phyloP scores from a whole-genome alignment of 1,139 yeast species.

The Diutina sp. region DNA sequence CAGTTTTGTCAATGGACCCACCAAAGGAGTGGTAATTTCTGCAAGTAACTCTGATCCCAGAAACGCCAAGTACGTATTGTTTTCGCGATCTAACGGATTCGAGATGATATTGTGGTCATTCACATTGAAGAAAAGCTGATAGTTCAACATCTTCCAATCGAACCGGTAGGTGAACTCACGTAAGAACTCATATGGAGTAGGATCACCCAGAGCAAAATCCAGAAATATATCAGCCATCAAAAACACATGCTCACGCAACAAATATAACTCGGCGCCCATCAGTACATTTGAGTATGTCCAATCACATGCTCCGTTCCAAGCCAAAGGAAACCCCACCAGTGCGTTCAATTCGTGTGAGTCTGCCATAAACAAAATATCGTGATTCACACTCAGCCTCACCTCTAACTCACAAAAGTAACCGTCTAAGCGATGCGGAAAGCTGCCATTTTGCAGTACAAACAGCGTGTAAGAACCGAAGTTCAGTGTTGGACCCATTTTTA shows the following conservation, averaged over 20 bases:
- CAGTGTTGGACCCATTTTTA: constrained; percentile 46
- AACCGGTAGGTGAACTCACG: constrained; percentile 56
- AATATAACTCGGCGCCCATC: constrained; percentile 41
- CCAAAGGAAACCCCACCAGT: constrained; percentile 54
- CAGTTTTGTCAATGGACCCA: constrained; percentile 43
- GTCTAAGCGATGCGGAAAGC: constrained; percentile 44
- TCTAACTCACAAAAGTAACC: constrained; percentile 47
- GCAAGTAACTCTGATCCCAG: constrained; percentile 49
- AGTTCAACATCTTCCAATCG: constrained; percentile 45
- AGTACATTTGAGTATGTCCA: constrained; percentile 56
- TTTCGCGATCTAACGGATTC: constrained; percentile 74
- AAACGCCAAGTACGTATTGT: constrained; percentile 64
- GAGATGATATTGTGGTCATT: constrained; percentile 82
- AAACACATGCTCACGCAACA: constrained; percentile 75
- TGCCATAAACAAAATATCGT: constrained; percentile 62
- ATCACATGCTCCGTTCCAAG: constrained; percentile 67
- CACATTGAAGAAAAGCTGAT: constrained; percentile 58
- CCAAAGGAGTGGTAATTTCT: constrained; percentile 43
- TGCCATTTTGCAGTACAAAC: constrained; percentile 38
- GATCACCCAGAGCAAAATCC: constrained; percentile 71
- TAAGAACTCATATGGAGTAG: constrained; percentile 61
- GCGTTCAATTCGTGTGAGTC: constrained; percentile 44
- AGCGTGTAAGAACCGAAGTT: constrained; percentile 35
- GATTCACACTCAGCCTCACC: constrained; percentile 75
- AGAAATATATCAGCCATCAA: constrained; percentile 59